phyloP scores from a whole-genome alignment of 768 basidiomycete species.

The Sarcomyxa edulis region DNA sequence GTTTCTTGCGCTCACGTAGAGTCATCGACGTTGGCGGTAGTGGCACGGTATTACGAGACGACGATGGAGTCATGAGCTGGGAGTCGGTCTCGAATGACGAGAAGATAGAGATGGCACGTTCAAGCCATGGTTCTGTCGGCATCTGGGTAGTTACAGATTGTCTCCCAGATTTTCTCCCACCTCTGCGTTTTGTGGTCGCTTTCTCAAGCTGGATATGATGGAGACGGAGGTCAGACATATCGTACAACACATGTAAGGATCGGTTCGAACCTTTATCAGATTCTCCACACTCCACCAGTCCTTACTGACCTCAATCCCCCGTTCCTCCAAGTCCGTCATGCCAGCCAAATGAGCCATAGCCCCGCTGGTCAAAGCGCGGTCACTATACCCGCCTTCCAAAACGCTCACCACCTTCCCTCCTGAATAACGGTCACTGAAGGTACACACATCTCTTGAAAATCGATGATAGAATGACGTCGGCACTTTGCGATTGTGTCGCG shows the following conservation, averaged over 20 bases:
- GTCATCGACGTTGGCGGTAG: constrained; percentile 35
- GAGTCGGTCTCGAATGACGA: constrained; percentile 32
- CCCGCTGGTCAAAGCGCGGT: constrained; percentile 80
- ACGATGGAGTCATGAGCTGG: constrained; percentile 13
- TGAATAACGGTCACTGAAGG: constrained; percentile 61
- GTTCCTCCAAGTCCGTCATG: constrained; percentile 35
- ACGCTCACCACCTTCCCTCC: constrained; percentile 77
- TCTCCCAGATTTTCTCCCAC: constrained; percentile 40
- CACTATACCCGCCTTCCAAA: constrained; percentile 94
- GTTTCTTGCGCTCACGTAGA: constrained; percentile 43
- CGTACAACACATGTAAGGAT: background rate
- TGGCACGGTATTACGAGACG: constrained; percentile 14
- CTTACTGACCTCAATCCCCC: constrained; percentile 31
- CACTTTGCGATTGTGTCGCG: constrained; percentile 84
- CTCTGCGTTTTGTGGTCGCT: constrained; percentile 53
- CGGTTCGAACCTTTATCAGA: constrained; percentile 44
- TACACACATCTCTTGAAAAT: constrained; percentile 69
- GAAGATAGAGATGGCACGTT: constrained; percentile 47
- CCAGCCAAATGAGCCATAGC: constrained; percentile 79
- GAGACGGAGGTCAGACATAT: background rate
- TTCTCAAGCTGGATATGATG: constrained; percentile 51
- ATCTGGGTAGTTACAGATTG: constrained; percentile 21
- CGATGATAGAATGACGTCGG: constrained; percentile 82
- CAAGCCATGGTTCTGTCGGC: constrained; percentile 49
- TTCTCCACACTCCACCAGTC: constrained; percentile 66